Percentiles rank a stretch among this genome's conserved stretches.
Evolutionary conservation across 192 early-diverging fungal species (phyloP).

Genomic region (Linnemannia zychae): DNA sequence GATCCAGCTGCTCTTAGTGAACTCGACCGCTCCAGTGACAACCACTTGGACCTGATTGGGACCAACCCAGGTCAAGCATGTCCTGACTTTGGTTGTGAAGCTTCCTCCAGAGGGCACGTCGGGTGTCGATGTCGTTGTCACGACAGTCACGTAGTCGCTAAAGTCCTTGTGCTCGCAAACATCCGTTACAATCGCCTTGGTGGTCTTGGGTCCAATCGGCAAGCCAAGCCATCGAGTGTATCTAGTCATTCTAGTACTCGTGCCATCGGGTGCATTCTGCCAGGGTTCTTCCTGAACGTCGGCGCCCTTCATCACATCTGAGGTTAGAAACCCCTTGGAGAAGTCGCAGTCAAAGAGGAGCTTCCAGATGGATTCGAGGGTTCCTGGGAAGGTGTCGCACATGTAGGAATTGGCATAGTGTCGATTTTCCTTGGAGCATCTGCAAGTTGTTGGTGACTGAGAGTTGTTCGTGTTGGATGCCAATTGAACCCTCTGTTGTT

Average conservation of each 20-base stretch:
- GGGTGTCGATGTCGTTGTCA: conserved; percentile 68
- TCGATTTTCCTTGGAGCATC: conserved; percentile 50
- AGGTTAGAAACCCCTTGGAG: conserved; percentile 33
- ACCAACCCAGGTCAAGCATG: conserved; percentile 67
- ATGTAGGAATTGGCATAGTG: conserved; percentile 38
- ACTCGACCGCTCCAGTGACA: conserved; percentile 63
- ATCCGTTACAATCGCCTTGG: conserved; percentile 62
- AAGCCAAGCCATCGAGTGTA: conserved; percentile 52
- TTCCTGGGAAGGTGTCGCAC: conserved; percentile 50
- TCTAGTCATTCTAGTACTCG: conserved; percentile 18
- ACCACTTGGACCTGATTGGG: conserved; percentile 52
- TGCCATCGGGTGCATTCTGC: conserved; percentile 19
- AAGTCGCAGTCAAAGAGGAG: conserved; percentile 57
- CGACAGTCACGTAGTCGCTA: conserved; percentile 55
- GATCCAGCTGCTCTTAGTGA: conserved; percentile 64
- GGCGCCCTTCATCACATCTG: conserved; percentile 48
- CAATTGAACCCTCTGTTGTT: neutral
- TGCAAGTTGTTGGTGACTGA: conserved; percentile 30
- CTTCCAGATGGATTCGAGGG: conserved; percentile 50
- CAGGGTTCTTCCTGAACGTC: conserved; percentile 51
- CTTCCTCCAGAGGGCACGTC: conserved; percentile 68
- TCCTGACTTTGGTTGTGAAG: conserved; percentile 65
- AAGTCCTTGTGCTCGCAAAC: conserved; percentile 59
- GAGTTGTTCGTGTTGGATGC: neutral
- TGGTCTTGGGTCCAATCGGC: conserved; percentile 54